phyloP scores from a whole-genome alignment of 1,284 basidiomycete species.

The Trametes pubescens region DNA sequence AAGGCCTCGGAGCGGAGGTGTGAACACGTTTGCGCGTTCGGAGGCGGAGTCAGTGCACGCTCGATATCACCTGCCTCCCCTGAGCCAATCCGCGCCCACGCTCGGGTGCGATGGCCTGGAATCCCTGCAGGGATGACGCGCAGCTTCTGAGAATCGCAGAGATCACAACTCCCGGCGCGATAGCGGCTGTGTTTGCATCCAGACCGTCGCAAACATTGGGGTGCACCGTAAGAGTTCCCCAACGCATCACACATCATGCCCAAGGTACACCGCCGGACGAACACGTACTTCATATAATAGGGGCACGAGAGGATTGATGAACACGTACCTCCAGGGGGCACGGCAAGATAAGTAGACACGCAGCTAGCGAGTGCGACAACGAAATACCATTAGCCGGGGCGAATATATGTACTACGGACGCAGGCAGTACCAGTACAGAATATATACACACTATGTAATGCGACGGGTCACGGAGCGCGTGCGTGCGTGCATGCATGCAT shows the following conservation, averaged over 20 bases:
- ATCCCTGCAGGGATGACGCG: neutral
- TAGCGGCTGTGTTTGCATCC: too few relatives aligned
- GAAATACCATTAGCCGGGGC: constrained; percentile 21
- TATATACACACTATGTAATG: constrained; percentile 28
- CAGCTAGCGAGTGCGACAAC: neutral
- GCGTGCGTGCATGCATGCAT: neutral
- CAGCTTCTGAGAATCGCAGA: neutral
- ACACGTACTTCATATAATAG: too few relatives aligned
- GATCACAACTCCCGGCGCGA: too few relatives aligned
- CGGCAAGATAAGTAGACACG: too few relatives aligned
- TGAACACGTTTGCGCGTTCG: neutral
- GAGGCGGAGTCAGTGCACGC: neutral
- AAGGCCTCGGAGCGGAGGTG: neutral
- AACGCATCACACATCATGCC: too few relatives aligned
- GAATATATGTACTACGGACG: constrained; percentile 23
- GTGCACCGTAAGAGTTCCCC: too few relatives aligned
- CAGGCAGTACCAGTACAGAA: constrained; percentile 28
- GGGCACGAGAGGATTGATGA: neutral
- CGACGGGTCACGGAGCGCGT: constrained; percentile 7
- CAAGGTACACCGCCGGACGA: too few relatives aligned
- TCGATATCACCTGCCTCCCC: neutral
- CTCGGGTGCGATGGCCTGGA: constrained; percentile 1
- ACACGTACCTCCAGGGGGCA: too few relatives aligned
- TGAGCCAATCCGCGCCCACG: neutral
- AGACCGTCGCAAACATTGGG: too few relatives aligned